These are phyloP conservation scores for Tephrocybe rancida DNA, from an alignment of 768 basidiomycete genomes.

Conservation along the genomic window DNA sequence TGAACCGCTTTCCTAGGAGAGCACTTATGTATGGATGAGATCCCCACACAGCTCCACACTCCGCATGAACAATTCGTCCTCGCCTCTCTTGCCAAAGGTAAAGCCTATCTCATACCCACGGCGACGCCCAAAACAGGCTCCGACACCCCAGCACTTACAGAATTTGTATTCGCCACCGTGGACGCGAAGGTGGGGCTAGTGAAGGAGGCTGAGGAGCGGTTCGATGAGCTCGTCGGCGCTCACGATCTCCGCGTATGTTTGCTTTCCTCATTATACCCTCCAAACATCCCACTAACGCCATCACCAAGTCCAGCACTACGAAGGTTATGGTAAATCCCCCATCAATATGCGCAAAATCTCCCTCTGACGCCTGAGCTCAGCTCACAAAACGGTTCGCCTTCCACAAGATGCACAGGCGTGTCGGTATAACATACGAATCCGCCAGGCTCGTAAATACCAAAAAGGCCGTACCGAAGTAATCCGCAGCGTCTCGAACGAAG, in stretches of 20 bases:
- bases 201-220: slow-evolving; percentile 59
- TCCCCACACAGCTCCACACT: slow-evolving; percentile 94
- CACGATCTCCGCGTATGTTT: slow-evolving; percentile 78
- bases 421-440: slow-evolving; percentile 89
- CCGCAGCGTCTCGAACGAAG: slow-evolving; percentile 80
- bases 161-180: slow-evolving; percentile 74
- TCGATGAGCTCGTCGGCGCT: slow-evolving; percentile 73
- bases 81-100: slow-evolving; percentile 69
- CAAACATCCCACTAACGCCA: no score
- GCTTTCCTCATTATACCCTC: no score
- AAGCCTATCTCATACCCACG: slow-evolving; percentile 72
- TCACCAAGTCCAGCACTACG: slow-evolving; percentile 72
- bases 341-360: slow-evolving; percentile 85
- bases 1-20: slow-evolving; percentile 91
- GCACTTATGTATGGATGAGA: slow-evolving; percentile 92
- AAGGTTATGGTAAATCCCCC: slow-evolving; percentile 84
- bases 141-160: slow-evolving; percentile 57
- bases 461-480: slow-evolving; percentile 95
- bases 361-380: slow-evolving; percentile 93
- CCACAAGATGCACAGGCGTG: slow-evolving; percentile 77
- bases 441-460: slow-evolving; percentile 94
- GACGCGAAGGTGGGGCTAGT: slow-evolving; percentile 59
- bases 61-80: slow-evolving; percentile 91
- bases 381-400: slow-evolving; percentile 96
- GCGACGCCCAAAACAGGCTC: slow-evolving; percentile 30